phyloP scores from a whole-genome alignment of 805 yeast species.

The Clavispora phyllophila region DNA sequence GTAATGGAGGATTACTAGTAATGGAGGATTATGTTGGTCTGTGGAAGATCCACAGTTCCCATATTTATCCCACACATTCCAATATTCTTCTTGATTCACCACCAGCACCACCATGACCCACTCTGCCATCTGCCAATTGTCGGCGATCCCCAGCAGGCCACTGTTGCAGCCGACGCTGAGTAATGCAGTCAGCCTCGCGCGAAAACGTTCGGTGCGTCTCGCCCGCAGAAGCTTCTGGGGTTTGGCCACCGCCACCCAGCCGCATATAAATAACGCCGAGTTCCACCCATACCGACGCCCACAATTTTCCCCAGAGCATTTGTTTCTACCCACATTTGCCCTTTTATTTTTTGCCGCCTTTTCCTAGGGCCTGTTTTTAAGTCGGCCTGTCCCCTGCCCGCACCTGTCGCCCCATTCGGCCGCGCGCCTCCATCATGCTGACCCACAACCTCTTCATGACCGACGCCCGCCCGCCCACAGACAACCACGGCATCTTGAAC shows the following conservation, averaged over 20 bases:
- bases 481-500: conserved; percentile 41
- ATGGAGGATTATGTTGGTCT: too few relatives aligned
- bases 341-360: neutral
- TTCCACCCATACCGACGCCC: neutral
- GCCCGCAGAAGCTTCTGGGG: conserved; percentile 3
- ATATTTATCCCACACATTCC: too few relatives aligned
- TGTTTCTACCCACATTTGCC: neutral
- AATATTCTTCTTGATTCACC: too few relatives aligned
- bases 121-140: too few relatives aligned
- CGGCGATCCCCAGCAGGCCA: too few relatives aligned
- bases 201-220: neutral
- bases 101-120: too few relatives aligned
- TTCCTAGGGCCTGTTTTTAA: neutral
- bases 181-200: neutral
- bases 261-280: neutral
- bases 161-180: too few relatives aligned
- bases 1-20: too few relatives aligned
- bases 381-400: neutral
- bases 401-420: neutral
- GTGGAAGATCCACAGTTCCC: too few relatives aligned
- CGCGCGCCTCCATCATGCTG: conserved; percentile 2
- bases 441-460: conserved; percentile 19
- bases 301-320: too few relatives aligned
- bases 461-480: conserved; percentile 15
- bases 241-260: conserved; percentile 6